These are phyloP conservation scores for Apiospora malaysiana DNA, from an alignment of 2,329 filamentous ascomycete genomes.

Conservation along the genomic window DNA sequence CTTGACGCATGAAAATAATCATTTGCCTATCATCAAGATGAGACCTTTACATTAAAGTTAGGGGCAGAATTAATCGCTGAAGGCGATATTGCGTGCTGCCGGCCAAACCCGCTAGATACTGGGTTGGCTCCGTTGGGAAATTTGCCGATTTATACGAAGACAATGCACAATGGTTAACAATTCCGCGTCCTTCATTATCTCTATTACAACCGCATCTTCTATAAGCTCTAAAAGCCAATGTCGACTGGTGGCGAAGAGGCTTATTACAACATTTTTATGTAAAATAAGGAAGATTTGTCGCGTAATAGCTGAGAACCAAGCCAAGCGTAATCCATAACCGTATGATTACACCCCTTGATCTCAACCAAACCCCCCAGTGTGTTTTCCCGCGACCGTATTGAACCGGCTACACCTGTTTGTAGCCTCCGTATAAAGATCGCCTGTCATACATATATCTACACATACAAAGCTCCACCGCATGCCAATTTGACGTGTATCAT, in stretches of 20 bases:
- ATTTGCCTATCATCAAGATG: neutral
- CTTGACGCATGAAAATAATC: neutral
- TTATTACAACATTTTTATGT: constrained; percentile 18
- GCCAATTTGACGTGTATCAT: constrained; percentile 22
- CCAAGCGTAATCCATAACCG: neutral
- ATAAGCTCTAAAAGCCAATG: constrained; percentile 4
- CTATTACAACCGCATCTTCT: constrained; percentile 2
- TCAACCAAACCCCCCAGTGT: neutral
- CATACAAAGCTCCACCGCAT: constrained; percentile 13
- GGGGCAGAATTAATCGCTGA: too few relatives aligned
- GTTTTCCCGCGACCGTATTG: constrained; percentile 1
- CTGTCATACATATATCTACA: constrained; percentile 18
- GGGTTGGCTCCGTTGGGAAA: neutral
- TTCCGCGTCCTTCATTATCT: neutral
- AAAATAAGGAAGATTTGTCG: neutral
- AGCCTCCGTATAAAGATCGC: neutral
- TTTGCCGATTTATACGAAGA: neutral
- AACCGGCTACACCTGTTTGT: neutral
- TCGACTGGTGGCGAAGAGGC: neutral
- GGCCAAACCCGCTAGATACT: neutral
- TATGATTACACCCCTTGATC: neutral
- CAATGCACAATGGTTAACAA: neutral
- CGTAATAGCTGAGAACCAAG: neutral
- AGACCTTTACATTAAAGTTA: too few relatives aligned
- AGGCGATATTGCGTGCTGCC: too few relatives aligned